These are phyloP conservation scores for Gaertneriomyces semiglobifer DNA, from an alignment of 192 early-diverging fungal species.

Conservation along the genomic window DNA sequence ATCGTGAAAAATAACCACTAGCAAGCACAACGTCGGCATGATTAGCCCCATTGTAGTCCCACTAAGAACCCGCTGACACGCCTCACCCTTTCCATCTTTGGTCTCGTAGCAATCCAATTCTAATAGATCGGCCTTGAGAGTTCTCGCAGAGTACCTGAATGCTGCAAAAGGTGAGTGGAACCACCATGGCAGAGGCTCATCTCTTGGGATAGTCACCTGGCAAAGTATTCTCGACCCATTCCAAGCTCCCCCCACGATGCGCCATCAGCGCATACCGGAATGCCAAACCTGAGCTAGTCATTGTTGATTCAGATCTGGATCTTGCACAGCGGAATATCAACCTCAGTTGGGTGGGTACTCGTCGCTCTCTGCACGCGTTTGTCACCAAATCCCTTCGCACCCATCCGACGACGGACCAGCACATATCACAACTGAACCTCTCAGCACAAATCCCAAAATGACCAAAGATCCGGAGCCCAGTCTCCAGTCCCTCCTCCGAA, in stretches of 20 bases:
- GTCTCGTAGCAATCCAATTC: conserved; percentile 48
- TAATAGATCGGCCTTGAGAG: conserved; percentile 35
- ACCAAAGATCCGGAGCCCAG: no score
- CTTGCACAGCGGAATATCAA: no score
- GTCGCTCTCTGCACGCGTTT: no score
- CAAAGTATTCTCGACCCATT: conserved; percentile 49
- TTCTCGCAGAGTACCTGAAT: conserved; percentile 42
- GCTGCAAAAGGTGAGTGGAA: not conserved
- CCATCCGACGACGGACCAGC: no score
- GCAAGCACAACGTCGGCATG: not conserved
- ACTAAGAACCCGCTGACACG: not conserved
- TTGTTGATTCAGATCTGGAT: no score
- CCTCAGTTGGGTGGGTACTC: no score
- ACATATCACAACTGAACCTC: no score
- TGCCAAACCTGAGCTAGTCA: conserved; percentile 7
- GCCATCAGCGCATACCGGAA: conserved; percentile 37
- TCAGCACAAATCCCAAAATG: no score
- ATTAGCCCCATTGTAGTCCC: not conserved
- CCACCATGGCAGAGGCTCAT: not conserved
- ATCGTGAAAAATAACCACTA: conserved; percentile 51
- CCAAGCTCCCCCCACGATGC: conserved; percentile 49
- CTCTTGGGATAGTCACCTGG: conserved; percentile 14
- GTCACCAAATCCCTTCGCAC: no score
- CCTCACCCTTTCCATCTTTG: conserved; percentile 37
- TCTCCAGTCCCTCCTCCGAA: no score